phyloP scores from a whole-genome alignment of 495 filamentous ascomycete genomes.

The Xylaria scruposa region DNA sequence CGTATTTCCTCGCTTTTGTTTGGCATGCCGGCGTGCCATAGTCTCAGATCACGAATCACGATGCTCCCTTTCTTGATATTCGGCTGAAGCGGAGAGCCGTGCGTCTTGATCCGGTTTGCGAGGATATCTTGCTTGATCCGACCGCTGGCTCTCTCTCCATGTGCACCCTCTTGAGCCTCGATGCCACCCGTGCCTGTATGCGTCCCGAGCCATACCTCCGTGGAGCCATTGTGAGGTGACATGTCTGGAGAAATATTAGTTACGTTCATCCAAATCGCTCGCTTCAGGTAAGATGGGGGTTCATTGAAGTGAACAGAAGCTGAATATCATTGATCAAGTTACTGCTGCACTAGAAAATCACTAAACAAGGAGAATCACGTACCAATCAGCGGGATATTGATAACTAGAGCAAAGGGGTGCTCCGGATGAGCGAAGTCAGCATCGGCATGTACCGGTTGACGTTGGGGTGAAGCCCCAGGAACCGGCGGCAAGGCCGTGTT shows the following conservation, averaged over 20 bases:
- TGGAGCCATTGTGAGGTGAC: slow-evolving; percentile 62
- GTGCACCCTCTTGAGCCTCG: slow-evolving; percentile 51
- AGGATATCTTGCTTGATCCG: slow-evolving; percentile 53
- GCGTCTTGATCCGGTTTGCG: slow-evolving; percentile 43
- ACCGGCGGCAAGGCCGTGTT: slow-evolving; percentile 61
- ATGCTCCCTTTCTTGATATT: slow-evolving; percentile 59
- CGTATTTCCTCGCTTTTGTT: slow-evolving; percentile 56
- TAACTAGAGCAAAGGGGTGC: slow-evolving; percentile 60
- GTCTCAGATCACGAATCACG: slow-evolving; percentile 60
- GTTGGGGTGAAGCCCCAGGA: slow-evolving; percentile 40
- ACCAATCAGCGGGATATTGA: slow-evolving; percentile 61
- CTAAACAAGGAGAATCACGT: not conserved
- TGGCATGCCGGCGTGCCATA: slow-evolving; percentile 69
- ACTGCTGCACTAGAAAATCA: not conserved
- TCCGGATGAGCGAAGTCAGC: slow-evolving; percentile 62
- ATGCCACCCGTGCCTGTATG: slow-evolving; percentile 47
- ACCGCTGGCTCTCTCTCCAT: slow-evolving; percentile 55
- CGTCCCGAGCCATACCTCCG: slow-evolving; percentile 67
- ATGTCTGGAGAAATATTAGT: slow-evolving; percentile 35
- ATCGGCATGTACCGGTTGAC: slow-evolving; percentile 63
- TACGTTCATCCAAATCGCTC: not conserved
- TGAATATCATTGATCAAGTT: not conserved
- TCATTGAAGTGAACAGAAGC: not conserved
- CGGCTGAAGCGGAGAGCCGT: slow-evolving; percentile 56
- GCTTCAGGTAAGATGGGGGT: not conserved